Evolutionary conservation across 805 yeast species (phyloP).

Genomic region (Monosporozyma servazzii): DNA sequence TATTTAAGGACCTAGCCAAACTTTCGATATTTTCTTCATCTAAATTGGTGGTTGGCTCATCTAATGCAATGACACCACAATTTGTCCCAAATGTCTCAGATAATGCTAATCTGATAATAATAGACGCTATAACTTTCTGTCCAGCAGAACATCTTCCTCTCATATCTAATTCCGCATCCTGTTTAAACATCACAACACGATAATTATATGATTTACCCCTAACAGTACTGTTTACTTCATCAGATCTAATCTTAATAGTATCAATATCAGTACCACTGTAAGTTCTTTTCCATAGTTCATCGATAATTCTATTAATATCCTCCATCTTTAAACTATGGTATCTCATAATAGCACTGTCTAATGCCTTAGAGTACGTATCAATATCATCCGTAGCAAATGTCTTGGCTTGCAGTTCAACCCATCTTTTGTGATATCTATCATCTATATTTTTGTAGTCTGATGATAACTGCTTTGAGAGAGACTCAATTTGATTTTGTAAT

Average conservation of each 20-base stretch:
- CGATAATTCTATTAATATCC: constrained; percentile 78
- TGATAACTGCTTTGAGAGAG: constrained; percentile 48
- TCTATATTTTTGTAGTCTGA: constrained; percentile 68
- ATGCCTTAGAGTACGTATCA: constrained; percentile 68
- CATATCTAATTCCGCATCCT: constrained; percentile 90
- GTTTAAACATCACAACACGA: constrained; percentile 90
- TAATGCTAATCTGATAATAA: constrained; percentile 79
- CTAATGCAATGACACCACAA: constrained; percentile 93
- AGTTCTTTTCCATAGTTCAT: constrained; percentile 89
- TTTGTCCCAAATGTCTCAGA: constrained; percentile 93
- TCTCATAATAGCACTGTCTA: constrained; percentile 89
- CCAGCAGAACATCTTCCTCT: constrained; percentile 98
- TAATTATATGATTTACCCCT: constrained; percentile 73
- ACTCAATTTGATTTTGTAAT: constrained; percentile 57
- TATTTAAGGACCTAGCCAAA: constrained; percentile 68
- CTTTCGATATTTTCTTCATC: constrained; percentile 86
- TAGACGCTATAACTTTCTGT: constrained; percentile 88
- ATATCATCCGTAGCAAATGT: constrained; percentile 72
- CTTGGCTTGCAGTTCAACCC: constrained; percentile 69
- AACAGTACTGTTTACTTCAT: constrained; percentile 37
- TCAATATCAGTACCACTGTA: constrained; percentile 95
- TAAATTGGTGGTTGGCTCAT: constrained; percentile 95
- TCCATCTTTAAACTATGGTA: constrained; percentile 87
- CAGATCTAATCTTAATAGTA: constrained; percentile 77
- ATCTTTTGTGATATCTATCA: constrained; percentile 52